These are phyloP conservation scores for Talaromyces verruculosus DNA, from an alignment of 2,329 filamentous ascomycete species.

Conservation along the genomic window DNA sequence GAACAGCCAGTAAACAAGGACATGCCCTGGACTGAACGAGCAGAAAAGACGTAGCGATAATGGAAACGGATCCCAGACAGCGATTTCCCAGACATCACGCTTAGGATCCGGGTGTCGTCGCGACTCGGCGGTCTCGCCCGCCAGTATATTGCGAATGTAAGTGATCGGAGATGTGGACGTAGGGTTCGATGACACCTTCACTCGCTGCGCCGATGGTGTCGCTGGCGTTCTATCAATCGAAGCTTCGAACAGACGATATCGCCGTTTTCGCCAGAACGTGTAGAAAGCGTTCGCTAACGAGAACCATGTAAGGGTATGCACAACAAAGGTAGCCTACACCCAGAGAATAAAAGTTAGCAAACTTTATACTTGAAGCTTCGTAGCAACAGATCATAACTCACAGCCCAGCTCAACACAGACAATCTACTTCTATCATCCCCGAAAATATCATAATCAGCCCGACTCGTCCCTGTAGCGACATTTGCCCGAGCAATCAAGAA, in stretches of 20 bases:
- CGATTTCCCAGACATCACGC: slow-evolving; percentile 90
- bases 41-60: slow-evolving; percentile 80
- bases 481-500: slow-evolving; percentile 85
- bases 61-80: slow-evolving; percentile 89
- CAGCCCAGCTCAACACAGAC: slow-evolving; percentile 69
- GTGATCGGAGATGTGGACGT: slow-evolving; percentile 74
- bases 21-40: slow-evolving; percentile 88
- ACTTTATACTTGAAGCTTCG: background rate
- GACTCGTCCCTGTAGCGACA: slow-evolving; percentile 51
- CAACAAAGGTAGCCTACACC: slow-evolving; percentile 64
- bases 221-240: slow-evolving; percentile 72
- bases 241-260: slow-evolving; percentile 88
- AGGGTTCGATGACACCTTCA: slow-evolving; percentile 83
- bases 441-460: slow-evolving; percentile 77
- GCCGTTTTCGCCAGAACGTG: slow-evolving; percentile 75
- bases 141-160: slow-evolving; percentile 68
- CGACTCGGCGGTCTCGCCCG: slow-evolving; percentile 70
- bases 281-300: slow-evolving; percentile 77
- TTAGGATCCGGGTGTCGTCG: slow-evolving; percentile 73
- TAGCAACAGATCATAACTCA: slow-evolving; percentile 39
- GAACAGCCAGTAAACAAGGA: slow-evolving; percentile 86
- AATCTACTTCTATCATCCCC: slow-evolving; percentile 59
- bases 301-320: slow-evolving; percentile 66
- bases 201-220: slow-evolving; percentile 84
- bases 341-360: background rate